These are phyloP conservation scores for Apiotrichum laibachii DNA, from an alignment of 1,284 basidiomycete genomes.

Conservation along the genomic window DNA sequence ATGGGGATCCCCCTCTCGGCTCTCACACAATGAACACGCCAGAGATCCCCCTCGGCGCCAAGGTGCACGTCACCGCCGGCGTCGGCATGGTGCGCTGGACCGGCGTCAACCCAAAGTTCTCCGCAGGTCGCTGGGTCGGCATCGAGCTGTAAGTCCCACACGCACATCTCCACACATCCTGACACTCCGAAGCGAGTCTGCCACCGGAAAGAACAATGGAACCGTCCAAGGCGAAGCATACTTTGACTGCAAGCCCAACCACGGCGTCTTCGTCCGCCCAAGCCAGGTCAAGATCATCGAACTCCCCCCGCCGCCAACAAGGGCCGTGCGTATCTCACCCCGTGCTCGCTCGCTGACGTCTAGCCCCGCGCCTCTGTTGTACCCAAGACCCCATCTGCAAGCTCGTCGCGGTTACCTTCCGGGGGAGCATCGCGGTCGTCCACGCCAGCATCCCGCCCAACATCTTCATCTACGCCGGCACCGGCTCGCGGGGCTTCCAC, in stretches of 20 bases:
- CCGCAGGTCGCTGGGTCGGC: conserved; percentile 90
- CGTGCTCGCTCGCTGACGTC: not conserved
- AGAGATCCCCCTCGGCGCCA: conserved; percentile 44
- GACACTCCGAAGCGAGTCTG: conserved; percentile 51
- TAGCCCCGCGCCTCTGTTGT: not conserved
- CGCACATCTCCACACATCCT: not conserved
- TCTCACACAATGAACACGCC: conserved; percentile 32
- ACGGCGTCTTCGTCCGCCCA: conserved; percentile 88
- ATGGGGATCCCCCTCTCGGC: conserved; percentile 3
- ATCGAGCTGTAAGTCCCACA: conserved; percentile 65
- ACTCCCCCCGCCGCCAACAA: conserved; percentile 12
- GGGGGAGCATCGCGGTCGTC: conserved; percentile 1
- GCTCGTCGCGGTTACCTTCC: not conserved
- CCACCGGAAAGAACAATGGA: conserved; percentile 94
- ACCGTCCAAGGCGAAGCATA: conserved; percentile 77
- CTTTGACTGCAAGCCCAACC: conserved; percentile 71
- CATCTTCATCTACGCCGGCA: not conserved
- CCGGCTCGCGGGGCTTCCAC: not conserved
- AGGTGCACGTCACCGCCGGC: conserved; percentile 71
- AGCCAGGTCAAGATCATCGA: conserved; percentile 72
- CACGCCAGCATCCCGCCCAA: not conserved
- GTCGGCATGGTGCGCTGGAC: conserved; percentile 81
- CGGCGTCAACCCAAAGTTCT: conserved; percentile 76
- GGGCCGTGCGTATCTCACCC: conserved; percentile 8
- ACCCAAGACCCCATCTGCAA: not conserved